These are phyloP conservation scores for Dothideomycetidae sp. DNA, from an alignment of 2,329 filamentous ascomycete genomes.

Conservation along the genomic window DNA sequence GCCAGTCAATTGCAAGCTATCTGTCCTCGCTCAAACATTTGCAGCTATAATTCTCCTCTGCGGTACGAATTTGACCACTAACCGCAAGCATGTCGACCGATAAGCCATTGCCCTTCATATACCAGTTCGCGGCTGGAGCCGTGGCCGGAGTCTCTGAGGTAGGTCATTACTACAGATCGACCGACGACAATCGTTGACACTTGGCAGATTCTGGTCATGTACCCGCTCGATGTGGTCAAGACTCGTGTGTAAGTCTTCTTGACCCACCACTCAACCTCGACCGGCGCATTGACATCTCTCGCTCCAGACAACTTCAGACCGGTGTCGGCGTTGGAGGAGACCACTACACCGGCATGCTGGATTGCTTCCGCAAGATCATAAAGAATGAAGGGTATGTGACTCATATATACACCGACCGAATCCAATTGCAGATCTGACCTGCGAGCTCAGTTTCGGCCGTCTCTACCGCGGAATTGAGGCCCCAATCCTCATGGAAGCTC, in stretches of 20 bases:
- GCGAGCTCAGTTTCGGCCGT: conserved; percentile 52
- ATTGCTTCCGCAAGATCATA: conserved; percentile 96
- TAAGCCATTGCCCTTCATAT: conserved; percentile 76
- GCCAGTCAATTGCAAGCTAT: too few relatives aligned
- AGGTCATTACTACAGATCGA: too few relatives aligned
- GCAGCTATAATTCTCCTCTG: too few relatives aligned
- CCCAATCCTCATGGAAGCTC: conserved; percentile 94
- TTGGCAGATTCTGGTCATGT: conserved; percentile 49
- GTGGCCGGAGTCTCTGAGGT: conserved; percentile 97
- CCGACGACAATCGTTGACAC: too few relatives aligned
- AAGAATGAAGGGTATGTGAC: conserved; percentile 74
- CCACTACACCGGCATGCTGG: conserved; percentile 89
- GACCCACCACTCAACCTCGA: not conserved
- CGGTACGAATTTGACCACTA: too few relatives aligned
- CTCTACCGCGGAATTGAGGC: conserved; percentile 92
- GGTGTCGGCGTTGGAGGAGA: conserved; percentile 54
- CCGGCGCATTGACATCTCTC: too few relatives aligned
- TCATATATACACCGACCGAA: too few relatives aligned
- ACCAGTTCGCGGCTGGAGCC: conserved; percentile 94
- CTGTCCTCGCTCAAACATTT: too few relatives aligned
- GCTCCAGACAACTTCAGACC: conserved; percentile 73
- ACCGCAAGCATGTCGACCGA: conserved; percentile 32
- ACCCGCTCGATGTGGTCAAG: conserved; percentile 96
- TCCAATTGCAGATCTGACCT: not conserved
- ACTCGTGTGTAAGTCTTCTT: conserved; percentile 64